Percentiles rank a stretch among this genome's conserved stretches.
phyloP scores from a whole-genome alignment of 106 monocot genomes.

The Agapanthus africanus region DNA sequence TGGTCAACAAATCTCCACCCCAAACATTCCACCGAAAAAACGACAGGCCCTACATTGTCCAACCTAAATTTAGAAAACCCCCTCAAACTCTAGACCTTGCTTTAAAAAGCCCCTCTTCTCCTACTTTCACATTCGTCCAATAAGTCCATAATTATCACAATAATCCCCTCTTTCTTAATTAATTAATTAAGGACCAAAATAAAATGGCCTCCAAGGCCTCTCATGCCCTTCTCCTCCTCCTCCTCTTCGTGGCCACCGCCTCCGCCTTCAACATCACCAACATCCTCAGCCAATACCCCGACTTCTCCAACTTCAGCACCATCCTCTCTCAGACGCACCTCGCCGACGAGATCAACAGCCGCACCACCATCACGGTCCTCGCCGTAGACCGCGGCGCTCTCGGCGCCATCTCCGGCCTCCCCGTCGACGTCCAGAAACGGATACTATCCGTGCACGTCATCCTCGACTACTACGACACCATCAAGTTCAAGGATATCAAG shows the following conservation, averaged over 20 bases:
- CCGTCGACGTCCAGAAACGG: slow-evolving; percentile 10
- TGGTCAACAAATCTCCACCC: too few species aligned
- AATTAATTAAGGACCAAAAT: too few species aligned
- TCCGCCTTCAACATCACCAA: slow-evolving; percentile 40
- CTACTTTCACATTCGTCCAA: too few species aligned
- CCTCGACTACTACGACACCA: slow-evolving; percentile 51
- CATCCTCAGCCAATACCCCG: slow-evolving; percentile 26
- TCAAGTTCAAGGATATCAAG: slow-evolving; percentile 28
- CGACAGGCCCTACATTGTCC: too few species aligned
- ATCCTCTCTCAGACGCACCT: slow-evolving; percentile 34
- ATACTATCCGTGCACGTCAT: slow-evolving; percentile 41
- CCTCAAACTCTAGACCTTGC: too few species aligned
- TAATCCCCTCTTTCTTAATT: too few species aligned
- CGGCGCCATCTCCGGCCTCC: slow-evolving; percentile 10
- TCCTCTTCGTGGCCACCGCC: slow-evolving; percentile 3
- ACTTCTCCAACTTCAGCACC: slow-evolving; percentile 29
- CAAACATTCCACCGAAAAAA: too few species aligned
- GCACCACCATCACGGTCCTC: slow-evolving; percentile 45
- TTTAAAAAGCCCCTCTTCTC: too few species aligned
- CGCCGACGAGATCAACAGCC: slow-evolving; percentile 36
- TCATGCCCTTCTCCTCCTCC: slow-evolving; percentile 11
- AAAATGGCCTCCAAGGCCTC: slow-evolving; percentile 14
- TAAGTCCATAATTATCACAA: too few species aligned
- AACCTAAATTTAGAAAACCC: too few species aligned
- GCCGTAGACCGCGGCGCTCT: slow-evolving; percentile 24